Base-by-base conservation (phyloP, 1,139 yeast species). In the Torulaspora globosa region DNA sequence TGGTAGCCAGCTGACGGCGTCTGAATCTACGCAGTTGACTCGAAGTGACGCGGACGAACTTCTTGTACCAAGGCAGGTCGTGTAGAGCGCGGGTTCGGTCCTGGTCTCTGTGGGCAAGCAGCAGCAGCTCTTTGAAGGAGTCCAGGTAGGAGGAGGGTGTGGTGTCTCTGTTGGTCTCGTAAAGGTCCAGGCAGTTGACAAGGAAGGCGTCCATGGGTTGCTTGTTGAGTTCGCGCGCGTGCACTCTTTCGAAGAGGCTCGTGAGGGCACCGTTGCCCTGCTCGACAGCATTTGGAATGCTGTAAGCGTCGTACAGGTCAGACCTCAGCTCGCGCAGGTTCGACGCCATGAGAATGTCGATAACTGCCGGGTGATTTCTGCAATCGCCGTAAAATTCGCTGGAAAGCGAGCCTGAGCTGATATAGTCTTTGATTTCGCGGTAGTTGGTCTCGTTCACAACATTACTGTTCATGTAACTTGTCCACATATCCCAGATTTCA, bases 401-500 rank as follows among this genome's bases (percentile, higher is more conserved):
- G 9, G 47, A 36, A 10, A 41, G 39, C 14, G 45, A 36, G 26
- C 38, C 42, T 5, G 43, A 31, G 18, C 36, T 41, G 14, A 57
- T 39, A 37, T 45, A 54, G 12, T 39, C 14, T 36, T 47, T 47
- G n/a, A 59, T 47, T 9, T 43, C 42, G 3, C 14, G 15, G 21
- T 49, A 45, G 1, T 46, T 47, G 10, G 36, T 43, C n/a, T 52
- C 55, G 39, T 44, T 46, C 29, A 58, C 44, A 10, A 39, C 53
- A 37, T 52, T 43, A 10, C 49, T 40, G 24, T 50, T 48, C 12
- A 57, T 45, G 41, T 47, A 56, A 12, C 54, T 59, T 12, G 50
- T 41, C 66, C 66, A 62, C 39, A 56, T 46, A 15, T 48, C 55
- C 52, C 55, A 51, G 9, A 63, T 54, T 18, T 58, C 63, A 4